Evolutionary conservation across 805 yeast species (phyloP).

Genomic region (Wickerhamomyces chambardii): DNA sequence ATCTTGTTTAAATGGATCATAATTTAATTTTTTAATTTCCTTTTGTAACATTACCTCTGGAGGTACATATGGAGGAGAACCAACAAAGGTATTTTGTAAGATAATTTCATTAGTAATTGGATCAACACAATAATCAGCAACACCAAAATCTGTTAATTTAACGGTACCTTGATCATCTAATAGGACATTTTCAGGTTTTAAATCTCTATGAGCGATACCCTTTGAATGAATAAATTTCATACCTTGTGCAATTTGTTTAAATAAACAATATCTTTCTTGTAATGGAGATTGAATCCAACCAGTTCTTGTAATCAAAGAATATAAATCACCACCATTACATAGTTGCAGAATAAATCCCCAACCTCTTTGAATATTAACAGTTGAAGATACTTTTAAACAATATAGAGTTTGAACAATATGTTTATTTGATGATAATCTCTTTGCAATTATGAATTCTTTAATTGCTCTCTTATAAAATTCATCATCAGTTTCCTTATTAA

Average conservation of each 20-base stretch:
- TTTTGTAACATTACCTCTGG: constrained; percentile 61
- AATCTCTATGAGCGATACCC: constrained; percentile 65
- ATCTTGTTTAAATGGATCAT: constrained; percentile 64
- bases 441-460: constrained; percentile 57
- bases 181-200: constrained; percentile 68
- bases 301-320: constrained; percentile 40
- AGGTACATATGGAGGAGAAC: constrained; percentile 76
- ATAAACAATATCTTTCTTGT: constrained; percentile 51
- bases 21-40: constrained; percentile 25
- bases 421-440: constrained; percentile 39
- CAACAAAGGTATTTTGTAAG: constrained; percentile 41
- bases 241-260: constrained; percentile 61
- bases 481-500: constrained; percentile 52
- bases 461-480: constrained; percentile 57
- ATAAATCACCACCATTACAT: constrained; percentile 56
- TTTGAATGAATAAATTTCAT: constrained; percentile 51
- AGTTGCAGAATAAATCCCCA: constrained; percentile 73
- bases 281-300: constrained; percentile 50
- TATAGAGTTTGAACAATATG: constrained; percentile 53
- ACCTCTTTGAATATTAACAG: constrained; percentile 44
- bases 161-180: constrained; percentile 51
- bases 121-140: constrained; percentile 55
- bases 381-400: constrained; percentile 47
- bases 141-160: constrained; percentile 72
- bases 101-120: constrained; percentile 29